Evolutionary conservation across 768 basidiomycete genomes (phyloP), one percentile per base, ranked within the genome.

Genomic region (Artomyces pyxidatus): DNA sequence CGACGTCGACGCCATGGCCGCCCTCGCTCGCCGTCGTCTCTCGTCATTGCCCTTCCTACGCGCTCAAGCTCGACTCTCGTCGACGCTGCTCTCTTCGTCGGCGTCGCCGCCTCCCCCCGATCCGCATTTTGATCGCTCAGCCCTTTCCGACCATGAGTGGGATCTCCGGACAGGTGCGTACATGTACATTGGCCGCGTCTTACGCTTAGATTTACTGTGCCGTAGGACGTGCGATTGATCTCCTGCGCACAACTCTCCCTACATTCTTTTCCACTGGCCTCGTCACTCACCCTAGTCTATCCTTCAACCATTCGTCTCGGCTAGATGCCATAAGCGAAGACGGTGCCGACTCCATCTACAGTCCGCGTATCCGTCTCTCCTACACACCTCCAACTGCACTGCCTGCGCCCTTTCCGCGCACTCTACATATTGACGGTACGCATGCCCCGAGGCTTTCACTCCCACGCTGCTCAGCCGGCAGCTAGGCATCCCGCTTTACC

Each of bases 141-240:
- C n/a, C 6, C 28, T 88, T 7, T 76, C 83, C 1, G 87, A 89
- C 61, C 69, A 72, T 6, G 87, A 89, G 57, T 89, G 86, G 86
- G 78, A 86, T 59, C 72, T 88, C 43, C 79, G 84, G 22, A 85
- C 84, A 58, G 85, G 87, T 83, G 50, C 30, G 65, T 35, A 27
- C 22, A 19, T n/a, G 8, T 22, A 10, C 27, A 21, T 52, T 45
- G 21, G 48, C 28, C 21, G 38, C 14, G n/a, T 27, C 21, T 25
- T 29, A 25, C 11, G 40, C 21, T 30, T 29, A 12, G 19, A 25
- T 30, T 37, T 37, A 11, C 30, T 19, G 19, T 21, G 16, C 10
- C 30, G 22, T 52, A 89, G 87, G 86, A 43, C 80, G 85, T 29
- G 84, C 81, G 3, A 81, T 85, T 46, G 76, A 79, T 58, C 67